These are phyloP conservation scores for Amauroascus verrucosus DNA, from an alignment of 2,329 filamentous ascomycete genomes.

Conservation along the genomic window DNA sequence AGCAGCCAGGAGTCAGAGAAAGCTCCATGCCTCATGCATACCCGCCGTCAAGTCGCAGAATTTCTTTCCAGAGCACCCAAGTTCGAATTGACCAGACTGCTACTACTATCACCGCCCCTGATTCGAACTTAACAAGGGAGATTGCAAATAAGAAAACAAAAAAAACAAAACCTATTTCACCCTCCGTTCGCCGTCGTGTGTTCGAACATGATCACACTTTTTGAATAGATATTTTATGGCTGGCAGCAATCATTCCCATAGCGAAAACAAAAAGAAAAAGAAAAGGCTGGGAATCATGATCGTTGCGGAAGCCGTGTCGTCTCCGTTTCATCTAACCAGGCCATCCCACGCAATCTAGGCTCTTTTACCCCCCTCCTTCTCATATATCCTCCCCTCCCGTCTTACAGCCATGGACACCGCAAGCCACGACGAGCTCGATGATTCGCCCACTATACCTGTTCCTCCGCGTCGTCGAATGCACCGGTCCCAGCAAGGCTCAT, in stretches of 20 bases:
- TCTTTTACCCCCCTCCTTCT: background rate
- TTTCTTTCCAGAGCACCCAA: too few species aligned
- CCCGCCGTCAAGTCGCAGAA: background rate
- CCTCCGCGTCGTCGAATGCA: conserved; percentile 9
- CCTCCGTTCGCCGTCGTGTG: background rate
- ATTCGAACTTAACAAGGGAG: too few species aligned
- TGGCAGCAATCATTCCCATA: background rate
- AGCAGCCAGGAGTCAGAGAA: too few species aligned
- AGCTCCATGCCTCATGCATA: background rate
- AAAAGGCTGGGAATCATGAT: conserved; percentile 6
- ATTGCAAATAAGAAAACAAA: too few species aligned
- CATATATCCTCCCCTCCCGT: background rate
- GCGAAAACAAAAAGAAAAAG: too few species aligned
- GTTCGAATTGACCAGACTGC: too few species aligned
- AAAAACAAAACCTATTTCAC: too few species aligned
- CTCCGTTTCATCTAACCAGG: background rate
- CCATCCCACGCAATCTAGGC: background rate
- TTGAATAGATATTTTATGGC: background rate
- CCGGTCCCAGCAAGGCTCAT: conserved; percentile 3
- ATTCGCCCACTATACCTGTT: background rate
- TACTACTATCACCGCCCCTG: too few species aligned
- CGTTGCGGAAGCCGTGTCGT: background rate
- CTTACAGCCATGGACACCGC: background rate
- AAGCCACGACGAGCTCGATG: background rate
- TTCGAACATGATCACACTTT: too few species aligned